Base-by-base conservation (phyloP, 345 rosid species). In the Salix brachista region DNA sequence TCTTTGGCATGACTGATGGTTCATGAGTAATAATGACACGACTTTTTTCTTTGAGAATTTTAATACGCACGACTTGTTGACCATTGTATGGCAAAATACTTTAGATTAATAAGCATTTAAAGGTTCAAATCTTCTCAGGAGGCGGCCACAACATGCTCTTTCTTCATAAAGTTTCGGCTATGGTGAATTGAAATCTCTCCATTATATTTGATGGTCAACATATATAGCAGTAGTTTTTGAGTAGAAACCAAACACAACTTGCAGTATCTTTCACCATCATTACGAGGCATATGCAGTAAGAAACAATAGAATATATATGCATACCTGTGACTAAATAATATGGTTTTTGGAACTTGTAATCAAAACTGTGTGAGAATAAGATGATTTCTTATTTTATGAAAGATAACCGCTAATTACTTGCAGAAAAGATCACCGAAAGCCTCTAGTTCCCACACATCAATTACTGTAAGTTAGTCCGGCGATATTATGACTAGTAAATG, bases 101-200 rank as follows among this genome's bases (percentile, higher is more conserved):
- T 46, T 18, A 65, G 67, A 32, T 13, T 46, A 21, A 13, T 17
- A 70, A 41, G 62, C 23, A 28, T 46, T 2, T 14, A 44, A 30
- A 32, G 48, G 48, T 65, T 75, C 34, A 71, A 65, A 25, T 75
- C 77, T 75, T 75, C 71, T 44, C 37, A 32, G 71, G 32, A 75
- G 71, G 34, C 64, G 64, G 62, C 34, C 28, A 65, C 30, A 30
- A n/a, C 25, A 25, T 30, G 48, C 65, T 30, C n/a, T 65, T 48
- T 32, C 41, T 1, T 73, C 39, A 17, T 37, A 41, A 41, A 41
- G 46, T 41, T 11, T 41, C 44, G 46, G 46, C 10, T 2, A 41
- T 41, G 46, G 46, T 41, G 46, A 41, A 11, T 12, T 10, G 0
- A 41, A 18, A 46, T n/a, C 62, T n/a, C 28, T n/a, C 62, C 62